Percentiles rank a stretch among this genome's conserved stretches.
Conservation (phyloP, 805 yeast species). For the Saturnispora silvae region DNA sequence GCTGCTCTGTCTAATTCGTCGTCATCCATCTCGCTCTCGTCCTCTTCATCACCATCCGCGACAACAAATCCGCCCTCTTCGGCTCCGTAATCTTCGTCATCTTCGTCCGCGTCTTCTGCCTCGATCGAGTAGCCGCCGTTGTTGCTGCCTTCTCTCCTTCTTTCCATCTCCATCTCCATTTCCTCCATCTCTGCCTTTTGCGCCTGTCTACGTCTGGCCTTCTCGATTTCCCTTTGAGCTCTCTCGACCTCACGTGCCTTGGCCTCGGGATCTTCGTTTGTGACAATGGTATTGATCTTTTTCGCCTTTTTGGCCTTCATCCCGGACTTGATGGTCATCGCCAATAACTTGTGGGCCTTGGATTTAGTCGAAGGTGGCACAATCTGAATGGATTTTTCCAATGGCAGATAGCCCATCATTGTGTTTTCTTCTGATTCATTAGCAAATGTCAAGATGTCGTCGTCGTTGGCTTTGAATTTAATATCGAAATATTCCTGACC, state of each 20-base stretch:
- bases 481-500: conserved; percentile 86
- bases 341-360: conserved; percentile 67
- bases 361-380: conserved; percentile 89
- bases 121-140: conserved; percentile 18
- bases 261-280: conserved; percentile 55
- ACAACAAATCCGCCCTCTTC: conserved; percentile 26
- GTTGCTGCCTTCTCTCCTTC: conserved; percentile 30
- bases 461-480: conserved; percentile 49
- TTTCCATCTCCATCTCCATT: conserved; percentile 40
- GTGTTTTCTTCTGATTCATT: conserved; percentile 52
- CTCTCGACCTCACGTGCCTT: conserved; percentile 59
- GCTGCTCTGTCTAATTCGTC: conserved; percentile 42
- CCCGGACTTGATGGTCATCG: conserved; percentile 51
- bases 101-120: conserved; percentile 12
- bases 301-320: conserved; percentile 36
- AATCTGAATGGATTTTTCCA: conserved; percentile 58
- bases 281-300: conserved; percentile 40
- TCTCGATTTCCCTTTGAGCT: conserved; percentile 51
- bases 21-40: conserved; percentile 23
- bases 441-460: conserved; percentile 64
- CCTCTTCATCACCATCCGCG: conserved; percentile 28
- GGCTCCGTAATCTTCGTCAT: conserved; percentile 18
- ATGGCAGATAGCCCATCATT: conserved; percentile 54
- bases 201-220: conserved; percentile 53
- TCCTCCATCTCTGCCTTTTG: conserved; percentile 42